A percentile compares a stretch with the other conserved stretches of the same genome.
Conservation (phyloP, 768 basidiomycete genomes). For the Sarcomyxa edulis region DNA sequence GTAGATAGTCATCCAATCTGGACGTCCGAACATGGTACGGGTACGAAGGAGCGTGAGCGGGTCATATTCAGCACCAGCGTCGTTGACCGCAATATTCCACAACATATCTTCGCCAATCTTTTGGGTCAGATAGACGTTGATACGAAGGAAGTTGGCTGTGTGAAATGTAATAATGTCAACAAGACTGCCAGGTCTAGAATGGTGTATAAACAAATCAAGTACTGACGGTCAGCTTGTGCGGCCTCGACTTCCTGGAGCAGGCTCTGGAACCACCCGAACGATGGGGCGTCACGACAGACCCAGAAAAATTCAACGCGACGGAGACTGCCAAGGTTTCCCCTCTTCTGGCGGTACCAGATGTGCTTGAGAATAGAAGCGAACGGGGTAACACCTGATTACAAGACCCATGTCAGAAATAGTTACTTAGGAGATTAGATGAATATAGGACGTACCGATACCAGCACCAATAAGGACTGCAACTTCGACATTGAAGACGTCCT, state of each 20-base stretch:
- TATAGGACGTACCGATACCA: slow-evolving; percentile 67
- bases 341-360: slow-evolving; percentile 90
- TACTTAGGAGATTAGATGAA: neutral
- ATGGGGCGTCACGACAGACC: slow-evolving; percentile 91
- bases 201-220: neutral
- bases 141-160: slow-evolving; percentile 85
- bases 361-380: slow-evolving; percentile 94
- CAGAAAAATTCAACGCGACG: slow-evolving; percentile 93
- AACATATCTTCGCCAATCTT: slow-evolving; percentile 84
- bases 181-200: neutral
- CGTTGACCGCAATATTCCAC: slow-evolving; percentile 89
- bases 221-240: slow-evolving; percentile 84
- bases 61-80: slow-evolving; percentile 81
- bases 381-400: slow-evolving; percentile 71
- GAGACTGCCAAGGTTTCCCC: slow-evolving; percentile 70
- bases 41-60: slow-evolving; percentile 85
- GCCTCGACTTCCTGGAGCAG: slow-evolving; percentile 85
- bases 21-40: slow-evolving; percentile 88
- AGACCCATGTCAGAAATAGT: slow-evolving; percentile 3
- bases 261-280: slow-evolving; percentile 96
- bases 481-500: slow-evolving; percentile 82
- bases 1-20: slow-evolving; percentile 85
- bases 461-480: slow-evolving; percentile 91
- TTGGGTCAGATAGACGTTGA: slow-evolving; percentile 88
- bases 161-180: slow-evolving; percentile 11